Conservation (phyloP, 352 stramenopile species). For the Globisporangium abappressorium region DNA sequence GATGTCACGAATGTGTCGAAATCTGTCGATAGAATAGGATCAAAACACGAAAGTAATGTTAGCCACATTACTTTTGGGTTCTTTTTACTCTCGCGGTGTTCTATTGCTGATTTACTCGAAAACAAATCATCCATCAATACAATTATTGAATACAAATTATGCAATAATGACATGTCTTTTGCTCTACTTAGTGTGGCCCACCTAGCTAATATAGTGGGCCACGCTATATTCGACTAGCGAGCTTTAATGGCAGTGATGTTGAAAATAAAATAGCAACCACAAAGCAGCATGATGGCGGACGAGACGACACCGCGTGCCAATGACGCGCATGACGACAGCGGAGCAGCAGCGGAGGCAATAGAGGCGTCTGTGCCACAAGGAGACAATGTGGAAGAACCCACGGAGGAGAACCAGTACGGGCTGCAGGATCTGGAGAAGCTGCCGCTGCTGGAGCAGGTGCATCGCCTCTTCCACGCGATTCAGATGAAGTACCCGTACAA, state of each 20-base stretch:
- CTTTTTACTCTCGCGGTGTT: neutral
- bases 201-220: neutral
- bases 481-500: conserved; percentile 81
- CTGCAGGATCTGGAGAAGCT: conserved; percentile 60
- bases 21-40: neutral
- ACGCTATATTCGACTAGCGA: neutral
- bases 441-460: conserved; percentile 80
- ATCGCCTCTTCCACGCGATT: conserved; percentile 83
- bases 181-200: neutral
- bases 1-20: neutral
- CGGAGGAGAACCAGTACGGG: conserved; percentile 61
- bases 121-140: neutral
- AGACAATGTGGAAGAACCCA: conserved; percentile 6
- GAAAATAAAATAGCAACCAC: neutral
- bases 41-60: neutral
- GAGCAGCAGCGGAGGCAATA: neutral
- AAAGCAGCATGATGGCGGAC: neutral
- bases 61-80: neutral
- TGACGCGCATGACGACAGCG: neutral
- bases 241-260: neutral
- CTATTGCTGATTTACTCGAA: neutral
- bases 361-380: neutral
- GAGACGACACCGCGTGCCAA: neutral
- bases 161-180: neutral
- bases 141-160: neutral